Evolutionary conservation across 2,329 filamentous ascomycete species (phyloP), one percentile per base, ranked within the genome.

Genomic region (Aspergillus persii): DNA sequence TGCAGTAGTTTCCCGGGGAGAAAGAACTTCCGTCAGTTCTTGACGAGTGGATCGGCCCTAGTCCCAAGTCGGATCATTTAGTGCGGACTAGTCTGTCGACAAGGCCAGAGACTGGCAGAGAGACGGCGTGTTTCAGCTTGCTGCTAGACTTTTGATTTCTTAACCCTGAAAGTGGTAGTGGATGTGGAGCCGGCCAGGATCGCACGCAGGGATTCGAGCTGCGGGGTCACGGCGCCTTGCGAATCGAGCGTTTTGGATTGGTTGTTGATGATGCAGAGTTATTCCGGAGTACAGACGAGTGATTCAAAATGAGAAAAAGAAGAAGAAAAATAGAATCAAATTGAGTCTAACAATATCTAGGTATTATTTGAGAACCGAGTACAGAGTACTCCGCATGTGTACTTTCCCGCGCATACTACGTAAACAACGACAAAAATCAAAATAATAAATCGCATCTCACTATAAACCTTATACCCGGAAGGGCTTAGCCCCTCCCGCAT

Each of bases 181-280:
- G 66, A 61, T 54, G 66, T 68, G 69, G 66, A 62, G 62, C 39
- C 47, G 47, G n/a, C 62, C 64, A 71, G 69, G 68, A 71, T 71
- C 70, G 67, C 63, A 72, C 64, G 58, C 69, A 71, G 68, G 70
- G 70, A 71, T 72, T 54, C 57, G 65, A 68, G 12, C 61, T 71
- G 69, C 68, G 69, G 69, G 70, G 69, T 54, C 29, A 47, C 18
- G 44, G 9, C 44, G 26, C 27, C 26, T 41, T 41, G 36, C 36
- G 36, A 41, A 27, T 47, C 44, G 26, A 11, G 23, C 7, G 12
- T 26, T 47, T 6, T 47, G 44, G 8, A 23, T 47, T 47, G 26
- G 44, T 27, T 47, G 15, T n/a, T n/a, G 11, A 31, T 31, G 18
- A 23, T 23, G 18, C 18, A 23, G 18, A 23, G 18, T 23, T 23